Evolutionary conservation across 345 rosid species (phyloP), one percentile per base, ranked within the genome.

Genomic region (Eucalyptus sp.): DNA sequence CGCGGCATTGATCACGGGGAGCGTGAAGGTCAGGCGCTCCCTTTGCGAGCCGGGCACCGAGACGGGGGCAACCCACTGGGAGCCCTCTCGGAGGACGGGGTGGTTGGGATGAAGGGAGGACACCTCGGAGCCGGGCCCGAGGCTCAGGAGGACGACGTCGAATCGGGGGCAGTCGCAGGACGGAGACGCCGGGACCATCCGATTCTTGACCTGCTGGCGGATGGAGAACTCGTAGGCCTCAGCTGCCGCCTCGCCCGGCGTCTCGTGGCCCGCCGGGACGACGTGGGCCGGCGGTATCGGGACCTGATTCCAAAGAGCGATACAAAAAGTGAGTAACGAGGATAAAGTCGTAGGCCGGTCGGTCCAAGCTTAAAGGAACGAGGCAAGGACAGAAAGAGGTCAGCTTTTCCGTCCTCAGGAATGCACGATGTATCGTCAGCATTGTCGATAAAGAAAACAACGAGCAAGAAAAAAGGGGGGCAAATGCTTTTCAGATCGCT

Each of bases 1-100:
- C 1, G 94, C 92, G 6, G 94, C 90, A 44, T 93, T 91, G 85
- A 93, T 91, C 15, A 91, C 93, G 13, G 93, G 92, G 60, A 93
- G 91, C 71, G 93, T 93, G 50, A 91, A 66, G 0, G 87, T 89
- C 31, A 93, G 89, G 86, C 91, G 76, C 89, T 91, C 93, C 29
- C 6, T 37, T 10, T 49, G 37, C 18, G 41, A 27, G 87, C 91
- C 86, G 44, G 90, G 85, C 5, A 90, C 86, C n/a, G 52, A 33
- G 58, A 90, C 86, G 1, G 86, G 51, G 51, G 91, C 50, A 1
- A 93, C 94, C 94, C 94, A 93, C 76, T 89, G 86, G n/a, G 90
- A 86, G 15, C 88, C 90, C 86, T 92, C 93, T 13, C 68, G 86
- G 29, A 86, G 49, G 33, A 88, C 89, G 2, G 92, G 88, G 33